Conservation (phyloP, 139 green algal species). For the Coelastrella sp. region DNA sequence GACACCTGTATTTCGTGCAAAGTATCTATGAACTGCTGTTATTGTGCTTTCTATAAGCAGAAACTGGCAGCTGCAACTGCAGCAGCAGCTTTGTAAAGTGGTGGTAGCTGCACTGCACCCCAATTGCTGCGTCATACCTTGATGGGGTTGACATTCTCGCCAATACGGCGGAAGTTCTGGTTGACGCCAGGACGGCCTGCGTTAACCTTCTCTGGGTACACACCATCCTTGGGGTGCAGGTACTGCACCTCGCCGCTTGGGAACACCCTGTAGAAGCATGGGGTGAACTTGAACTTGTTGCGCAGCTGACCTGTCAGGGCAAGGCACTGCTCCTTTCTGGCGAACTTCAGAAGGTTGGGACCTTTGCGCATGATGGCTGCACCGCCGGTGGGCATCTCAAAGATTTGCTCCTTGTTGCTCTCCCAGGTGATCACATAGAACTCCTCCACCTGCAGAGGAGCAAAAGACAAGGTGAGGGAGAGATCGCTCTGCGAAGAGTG, state of each 20-base stretch:
- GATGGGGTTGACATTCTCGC: conserved; percentile 94
- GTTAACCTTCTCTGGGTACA: conserved; percentile 99
- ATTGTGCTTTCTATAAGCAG: background rate
- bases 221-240: conserved; percentile 98
- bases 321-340: conserved; percentile 99
- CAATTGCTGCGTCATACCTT: conserved; percentile 92
- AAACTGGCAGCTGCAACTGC: background rate
- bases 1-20: background rate
- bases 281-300: conserved; percentile 98
- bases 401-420: conserved; percentile 98
- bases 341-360: conserved; percentile 99
- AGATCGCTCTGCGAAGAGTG: no score
- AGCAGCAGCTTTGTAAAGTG: no score
- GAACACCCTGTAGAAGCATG: conserved; percentile 95
- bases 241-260: conserved; percentile 98
- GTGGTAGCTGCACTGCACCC: background rate
- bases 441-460: conserved; percentile 86
- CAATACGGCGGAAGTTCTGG: conserved; percentile 94
- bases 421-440: conserved; percentile 99
- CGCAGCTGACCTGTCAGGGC: conserved; percentile 94
- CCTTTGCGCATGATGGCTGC: conserved; percentile 98
- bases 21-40: background rate
- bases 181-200: conserved; percentile 87
- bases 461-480: no score
- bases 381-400: conserved; percentile 99